Evolutionary conservation across 176 grass and related monocot species (phyloP).

Genomic region (Oryza longistaminata): DNA sequence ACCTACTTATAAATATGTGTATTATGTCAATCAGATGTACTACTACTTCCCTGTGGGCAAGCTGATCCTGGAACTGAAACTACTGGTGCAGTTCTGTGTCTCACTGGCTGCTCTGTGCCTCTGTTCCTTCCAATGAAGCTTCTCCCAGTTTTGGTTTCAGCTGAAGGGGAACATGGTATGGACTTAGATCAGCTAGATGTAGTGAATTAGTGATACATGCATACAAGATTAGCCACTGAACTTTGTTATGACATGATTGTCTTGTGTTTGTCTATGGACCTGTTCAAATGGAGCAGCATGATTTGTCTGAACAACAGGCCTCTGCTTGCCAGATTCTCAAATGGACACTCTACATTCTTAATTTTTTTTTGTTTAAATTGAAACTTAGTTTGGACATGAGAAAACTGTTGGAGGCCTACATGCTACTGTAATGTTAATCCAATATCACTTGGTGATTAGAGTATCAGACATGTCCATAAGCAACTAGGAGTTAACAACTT

Average conservation of each 20-base stretch:
- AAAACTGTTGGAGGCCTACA: background rate
- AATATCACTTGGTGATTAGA: background rate
- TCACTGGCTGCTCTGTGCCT: background rate
- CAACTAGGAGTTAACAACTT: no score
- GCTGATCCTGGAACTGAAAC: background rate
- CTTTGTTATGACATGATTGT: background rate
- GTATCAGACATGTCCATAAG: background rate
- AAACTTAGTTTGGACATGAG: background rate
- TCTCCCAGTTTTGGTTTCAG: background rate
- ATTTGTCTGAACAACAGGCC: background rate
- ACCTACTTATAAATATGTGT: background rate
- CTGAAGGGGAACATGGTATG: background rate
- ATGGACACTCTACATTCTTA: background rate
- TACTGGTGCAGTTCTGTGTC: background rate
- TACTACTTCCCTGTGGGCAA: background rate
- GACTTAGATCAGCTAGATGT: background rate
- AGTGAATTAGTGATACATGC: background rate
- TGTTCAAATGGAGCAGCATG: background rate
- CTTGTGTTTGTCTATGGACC: background rate
- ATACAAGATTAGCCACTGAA: background rate
- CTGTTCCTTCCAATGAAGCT: background rate
- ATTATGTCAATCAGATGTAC: background rate
- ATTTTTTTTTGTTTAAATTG: background rate
- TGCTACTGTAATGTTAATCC: background rate
- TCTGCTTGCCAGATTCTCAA: background rate